phyloP scores from a whole-genome alignment of 75 land plant genomes.

The Picea glauca region DNA sequence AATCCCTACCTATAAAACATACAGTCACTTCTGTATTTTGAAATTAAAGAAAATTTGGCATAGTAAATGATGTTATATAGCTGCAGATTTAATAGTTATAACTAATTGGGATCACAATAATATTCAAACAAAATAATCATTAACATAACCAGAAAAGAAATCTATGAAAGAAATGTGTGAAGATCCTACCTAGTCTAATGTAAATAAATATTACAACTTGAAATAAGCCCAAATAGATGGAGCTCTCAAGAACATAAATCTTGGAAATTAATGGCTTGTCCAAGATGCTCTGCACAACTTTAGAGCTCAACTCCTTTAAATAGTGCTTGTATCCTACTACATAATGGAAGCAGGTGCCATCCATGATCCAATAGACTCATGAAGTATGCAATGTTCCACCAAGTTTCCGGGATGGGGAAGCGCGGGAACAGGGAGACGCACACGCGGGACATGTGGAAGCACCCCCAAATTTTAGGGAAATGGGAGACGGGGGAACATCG shows the following conservation, averaged over 20 bases:
- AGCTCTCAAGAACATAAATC: neutral
- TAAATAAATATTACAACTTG: neutral
- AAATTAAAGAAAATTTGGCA: neutral
- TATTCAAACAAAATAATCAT: neutral
- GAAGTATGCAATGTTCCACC: too few relatives aligned
- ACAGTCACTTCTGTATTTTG: neutral
- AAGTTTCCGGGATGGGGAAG: too few relatives aligned
- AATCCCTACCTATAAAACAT: constrained; percentile 74
- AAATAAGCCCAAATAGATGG: neutral
- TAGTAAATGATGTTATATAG: neutral
- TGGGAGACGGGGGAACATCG: too few relatives aligned
- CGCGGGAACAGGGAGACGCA: too few relatives aligned
- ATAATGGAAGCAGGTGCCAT: neutral
- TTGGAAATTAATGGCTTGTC: neutral
- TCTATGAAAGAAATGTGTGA: neutral
- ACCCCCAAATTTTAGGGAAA: too few relatives aligned
- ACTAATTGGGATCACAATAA: neutral
- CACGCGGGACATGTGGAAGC: too few relatives aligned
- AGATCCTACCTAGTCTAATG: neutral
- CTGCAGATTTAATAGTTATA: neutral
- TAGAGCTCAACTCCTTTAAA: neutral
- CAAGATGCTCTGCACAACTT: neutral
- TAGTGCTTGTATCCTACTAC: neutral
- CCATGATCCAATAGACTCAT: neutral
- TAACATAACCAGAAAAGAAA: neutral